These are phyloP conservation scores for Kodamaea fukazawae DNA, from an alignment of 805 yeast genomes.

Conservation along the genomic window DNA sequence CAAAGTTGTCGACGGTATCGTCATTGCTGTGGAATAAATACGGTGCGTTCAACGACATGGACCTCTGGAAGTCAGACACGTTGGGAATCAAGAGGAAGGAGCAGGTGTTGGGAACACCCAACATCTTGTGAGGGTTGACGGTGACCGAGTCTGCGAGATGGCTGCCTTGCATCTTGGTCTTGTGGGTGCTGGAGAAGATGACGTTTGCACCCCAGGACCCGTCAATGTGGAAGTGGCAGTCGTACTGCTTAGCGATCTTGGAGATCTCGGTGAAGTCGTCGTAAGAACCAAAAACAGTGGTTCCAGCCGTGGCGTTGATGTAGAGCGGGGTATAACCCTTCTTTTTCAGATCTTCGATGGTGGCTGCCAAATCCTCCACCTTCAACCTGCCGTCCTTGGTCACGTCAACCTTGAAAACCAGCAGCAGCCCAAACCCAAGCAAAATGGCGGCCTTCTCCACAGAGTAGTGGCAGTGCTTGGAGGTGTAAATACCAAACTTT, in stretches of 20 bases:
- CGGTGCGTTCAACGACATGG: conserved; percentile 78
- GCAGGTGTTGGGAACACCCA: conserved; percentile 80
- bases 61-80: conserved; percentile 58
- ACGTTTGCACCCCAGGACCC: conserved; percentile 93
- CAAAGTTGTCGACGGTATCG: conserved; percentile 54
- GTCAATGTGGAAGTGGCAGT: conserved; percentile 80
- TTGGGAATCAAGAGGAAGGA: conserved; percentile 75
- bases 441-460: conserved; percentile 79
- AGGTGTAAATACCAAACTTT: conserved; percentile 68
- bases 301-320: conserved; percentile 83
- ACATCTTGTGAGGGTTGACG: conserved; percentile 81
- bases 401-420: conserved; percentile 64
- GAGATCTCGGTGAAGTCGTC: conserved; percentile 63
- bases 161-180: conserved; percentile 53
- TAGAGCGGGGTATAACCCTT: conserved; percentile 73
- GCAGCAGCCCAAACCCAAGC: conserved; percentile 63
- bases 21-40: conserved; percentile 68
- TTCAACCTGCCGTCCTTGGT: conserved; percentile 56
- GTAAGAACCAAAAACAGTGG: conserved; percentile 83
- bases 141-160: conserved; percentile 74
- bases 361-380: conserved; percentile 41
- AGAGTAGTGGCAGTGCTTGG: conserved; percentile 74
- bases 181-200: conserved; percentile 56
- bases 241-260: conserved; percentile 48
- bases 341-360: conserved; percentile 41